These are phyloP conservation scores for Protomyces inundatus DNA, from an alignment of 1,139 yeast genomes.

Conservation along the genomic window DNA sequence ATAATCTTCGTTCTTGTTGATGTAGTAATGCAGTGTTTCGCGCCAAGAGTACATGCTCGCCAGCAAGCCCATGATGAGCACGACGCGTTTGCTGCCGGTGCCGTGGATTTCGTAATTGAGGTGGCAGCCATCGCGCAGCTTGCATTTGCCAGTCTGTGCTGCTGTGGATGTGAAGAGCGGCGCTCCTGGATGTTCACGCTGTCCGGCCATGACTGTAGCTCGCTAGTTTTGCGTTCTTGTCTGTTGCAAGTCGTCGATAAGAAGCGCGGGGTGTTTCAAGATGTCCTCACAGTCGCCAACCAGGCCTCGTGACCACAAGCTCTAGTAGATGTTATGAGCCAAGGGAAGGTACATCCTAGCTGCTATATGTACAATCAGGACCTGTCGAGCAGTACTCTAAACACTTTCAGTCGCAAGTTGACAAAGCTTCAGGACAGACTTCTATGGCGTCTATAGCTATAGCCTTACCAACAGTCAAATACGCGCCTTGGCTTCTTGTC, in stretches of 20 bases:
- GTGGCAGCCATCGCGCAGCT: slow-evolving; percentile 13
- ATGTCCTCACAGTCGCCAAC: too few species aligned
- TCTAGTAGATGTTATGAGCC: too few species aligned
- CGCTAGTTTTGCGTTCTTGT: neutral
- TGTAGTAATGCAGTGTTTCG: slow-evolving; percentile 9
- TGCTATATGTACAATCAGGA: too few species aligned
- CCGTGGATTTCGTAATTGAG: slow-evolving; percentile 22
- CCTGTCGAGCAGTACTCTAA: too few species aligned
- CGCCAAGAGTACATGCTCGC: slow-evolving; percentile 24
- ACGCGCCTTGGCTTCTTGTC: too few species aligned
- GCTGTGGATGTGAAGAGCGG: slow-evolving; percentile 15
- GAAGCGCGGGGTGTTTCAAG: neutral
- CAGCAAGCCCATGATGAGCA: slow-evolving; percentile 21
- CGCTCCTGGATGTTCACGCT: neutral
- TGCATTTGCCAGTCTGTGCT: slow-evolving; percentile 1
- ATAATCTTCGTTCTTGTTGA: neutral
- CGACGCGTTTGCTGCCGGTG: slow-evolving; percentile 6
- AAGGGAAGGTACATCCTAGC: too few species aligned
- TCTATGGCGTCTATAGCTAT: too few species aligned
- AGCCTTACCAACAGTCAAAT: too few species aligned
- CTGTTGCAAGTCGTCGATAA: neutral
- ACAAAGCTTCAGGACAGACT: too few species aligned
- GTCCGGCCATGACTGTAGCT: neutral
- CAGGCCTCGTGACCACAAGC: too few species aligned
- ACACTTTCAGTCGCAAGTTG: too few species aligned